These are phyloP conservation scores for Thelonectria olida DNA, from an alignment of 2,329 filamentous ascomycete genomes.

Conservation along the genomic window DNA sequence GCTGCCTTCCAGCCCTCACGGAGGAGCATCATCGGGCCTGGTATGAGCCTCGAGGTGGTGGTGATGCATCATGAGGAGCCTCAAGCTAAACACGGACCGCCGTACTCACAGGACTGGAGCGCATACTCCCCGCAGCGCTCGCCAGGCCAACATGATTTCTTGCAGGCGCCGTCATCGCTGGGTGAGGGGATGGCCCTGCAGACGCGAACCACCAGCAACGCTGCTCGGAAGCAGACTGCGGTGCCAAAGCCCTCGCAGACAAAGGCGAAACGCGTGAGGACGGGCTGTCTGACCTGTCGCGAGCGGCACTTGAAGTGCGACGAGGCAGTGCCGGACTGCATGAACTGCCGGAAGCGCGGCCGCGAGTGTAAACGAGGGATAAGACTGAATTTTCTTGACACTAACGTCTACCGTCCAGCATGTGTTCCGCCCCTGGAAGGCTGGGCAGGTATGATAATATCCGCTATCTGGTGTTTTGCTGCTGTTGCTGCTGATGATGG, in stretches of 20 bases:
- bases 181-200: too few species aligned
- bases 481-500: too few species aligned
- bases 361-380: slow-evolving; percentile 87
- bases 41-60: slow-evolving; percentile 33
- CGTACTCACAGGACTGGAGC: slow-evolving; percentile 25
- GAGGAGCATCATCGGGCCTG: slow-evolving; percentile 34
- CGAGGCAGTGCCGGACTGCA: slow-evolving; percentile 69
- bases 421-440: slow-evolving; percentile 46
- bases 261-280: slow-evolving; percentile 80
- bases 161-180: slow-evolving; percentile 14
- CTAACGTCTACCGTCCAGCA: slow-evolving; percentile 74
- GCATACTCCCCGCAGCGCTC: slow-evolving; percentile 22
- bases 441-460: slow-evolving; percentile 37
- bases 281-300: slow-evolving; percentile 89
- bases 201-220: not conserved
- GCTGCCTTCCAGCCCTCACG: slow-evolving; percentile 22
- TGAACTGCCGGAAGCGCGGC: slow-evolving; percentile 90
- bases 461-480: not conserved
- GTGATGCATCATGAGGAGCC: slow-evolving; percentile 39
- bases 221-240: not conserved
- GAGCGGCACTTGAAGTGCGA: slow-evolving; percentile 93
- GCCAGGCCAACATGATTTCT: slow-evolving; percentile 8
- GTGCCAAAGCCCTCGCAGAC: slow-evolving; percentile 8
- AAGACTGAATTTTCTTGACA: slow-evolving; percentile 91
- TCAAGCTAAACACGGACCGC: slow-evolving; percentile 27